phyloP scores from a whole-genome alignment of 495 filamentous ascomycete genomes.

The Mytilinidion resinicola region DNA sequence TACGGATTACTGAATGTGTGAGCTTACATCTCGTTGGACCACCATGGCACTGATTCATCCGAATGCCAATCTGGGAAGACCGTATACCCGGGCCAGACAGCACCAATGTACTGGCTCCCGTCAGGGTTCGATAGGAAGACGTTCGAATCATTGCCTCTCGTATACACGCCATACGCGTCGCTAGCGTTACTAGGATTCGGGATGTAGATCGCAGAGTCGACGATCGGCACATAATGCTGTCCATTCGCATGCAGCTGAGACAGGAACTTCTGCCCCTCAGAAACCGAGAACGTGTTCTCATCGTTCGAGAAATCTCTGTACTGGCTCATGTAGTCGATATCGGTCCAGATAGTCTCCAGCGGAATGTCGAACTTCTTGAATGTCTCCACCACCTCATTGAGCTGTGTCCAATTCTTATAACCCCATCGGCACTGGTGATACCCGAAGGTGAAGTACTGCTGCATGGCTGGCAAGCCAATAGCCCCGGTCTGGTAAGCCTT shows the following conservation, averaged over 20 bases:
- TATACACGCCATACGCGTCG: conserved; percentile 65
- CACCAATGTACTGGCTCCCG: conserved; percentile 55
- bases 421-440: conserved; percentile 64
- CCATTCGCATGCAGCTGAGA: conserved; percentile 55
- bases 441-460: conserved; percentile 57
- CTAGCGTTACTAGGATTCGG: conserved; percentile 65
- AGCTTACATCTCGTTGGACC: conserved; percentile 58
- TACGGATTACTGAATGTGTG: conserved; percentile 7
- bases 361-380: conserved; percentile 57
- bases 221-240: conserved; percentile 74
- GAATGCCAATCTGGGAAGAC: conserved; percentile 61
- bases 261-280: conserved; percentile 55
- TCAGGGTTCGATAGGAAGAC: conserved; percentile 60
- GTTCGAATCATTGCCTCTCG: conserved; percentile 56
- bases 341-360: conserved; percentile 60
- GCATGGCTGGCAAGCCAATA: conserved; percentile 56
- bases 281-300: conserved; percentile 42
- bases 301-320: conserved; percentile 55
- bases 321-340: conserved; percentile 45
- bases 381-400: conserved; percentile 48
- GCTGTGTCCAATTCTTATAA: conserved; percentile 51
- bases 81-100: conserved; percentile 59
- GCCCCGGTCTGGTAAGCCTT: conserved; percentile 51
- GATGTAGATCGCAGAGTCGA: conserved; percentile 77
- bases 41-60: conserved; percentile 56